Conservation (phyloP, 306 rosid genomes). For the Amphicarpaea edgeworthii region DNA sequence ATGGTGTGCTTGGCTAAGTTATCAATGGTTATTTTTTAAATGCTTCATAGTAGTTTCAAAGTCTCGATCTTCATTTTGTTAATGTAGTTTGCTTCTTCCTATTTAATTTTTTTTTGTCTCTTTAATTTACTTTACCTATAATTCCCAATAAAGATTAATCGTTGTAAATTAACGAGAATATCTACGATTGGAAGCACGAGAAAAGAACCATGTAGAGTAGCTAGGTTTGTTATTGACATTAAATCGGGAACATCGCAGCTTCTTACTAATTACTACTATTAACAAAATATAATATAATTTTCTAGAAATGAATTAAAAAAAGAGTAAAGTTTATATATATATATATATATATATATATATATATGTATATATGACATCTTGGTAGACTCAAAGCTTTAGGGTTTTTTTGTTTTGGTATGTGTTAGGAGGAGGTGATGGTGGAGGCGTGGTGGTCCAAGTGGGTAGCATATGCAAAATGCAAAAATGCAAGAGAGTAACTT, state of each 20-base stretch:
- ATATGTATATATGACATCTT: slow-evolving; percentile 18
- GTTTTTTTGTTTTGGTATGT: slow-evolving; percentile 31
- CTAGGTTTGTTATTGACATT: not conserved
- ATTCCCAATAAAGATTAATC: not conserved
- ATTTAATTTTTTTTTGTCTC: not conserved
- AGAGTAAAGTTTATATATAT: too few relatives aligned
- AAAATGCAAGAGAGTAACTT: slow-evolving; percentile 50
- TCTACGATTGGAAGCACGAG: not conserved
- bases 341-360: too few relatives aligned
- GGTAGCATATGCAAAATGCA: slow-evolving; percentile 56
- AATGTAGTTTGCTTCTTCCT: not conserved
- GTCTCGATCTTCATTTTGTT: slow-evolving; percentile 36
- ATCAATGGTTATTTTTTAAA: slow-evolving; percentile 43
- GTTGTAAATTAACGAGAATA: not conserved
- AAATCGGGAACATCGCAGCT: slow-evolving; percentile 3
- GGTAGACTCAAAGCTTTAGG: slow-evolving; percentile 52
- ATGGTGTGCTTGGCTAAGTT: slow-evolving; percentile 59
- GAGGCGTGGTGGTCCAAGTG: slow-evolving; percentile 48
- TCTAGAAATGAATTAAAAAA: not conserved
- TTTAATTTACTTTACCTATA: slow-evolving; percentile 13
- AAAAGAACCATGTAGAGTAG: not conserved
- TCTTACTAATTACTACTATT: too few relatives aligned
- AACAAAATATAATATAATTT: not conserved
- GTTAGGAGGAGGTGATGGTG: slow-evolving; percentile 32
- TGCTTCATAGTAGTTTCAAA: slow-evolving; percentile 32